Base-by-base conservation (phyloP, 441 rosid species). In the Biscutella laevigata region DNA sequence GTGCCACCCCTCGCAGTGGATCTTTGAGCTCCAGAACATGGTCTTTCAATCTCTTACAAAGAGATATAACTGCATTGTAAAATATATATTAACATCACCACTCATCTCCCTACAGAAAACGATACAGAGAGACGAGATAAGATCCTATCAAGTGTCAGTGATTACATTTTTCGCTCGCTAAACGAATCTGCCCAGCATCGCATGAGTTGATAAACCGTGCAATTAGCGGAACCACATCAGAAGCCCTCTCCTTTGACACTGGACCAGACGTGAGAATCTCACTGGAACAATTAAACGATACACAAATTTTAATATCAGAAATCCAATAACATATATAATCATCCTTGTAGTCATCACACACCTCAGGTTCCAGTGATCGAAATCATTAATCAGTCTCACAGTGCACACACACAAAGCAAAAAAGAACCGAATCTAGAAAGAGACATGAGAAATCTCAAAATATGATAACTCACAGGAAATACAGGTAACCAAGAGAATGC, bases 401-500 rank as follows among this genome's bases (percentile, higher is more conserved):
- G 24, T 30, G 37, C 45, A 12, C 40, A 36, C 20, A 41, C 35
- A 11, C 19, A 0, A 51, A 19, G n/a, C n/a, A 7, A 54, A 7
- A 22, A 22, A 37, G 17, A 45, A 28, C 57, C 52, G 2, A 37
- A 45, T 11, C 58, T 27, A 27, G 5, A 12, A 13, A 49, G 46
- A 15, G 3, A 15, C 26, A 53, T 0, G 3, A 59, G 21, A 44
- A 37, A 14, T 17, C n/a, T 7, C 20, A 17, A 2, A 45, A 17
- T 6, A 40, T 6, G 24, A 37, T 59, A 21, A 72, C 74, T 65
- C 71, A 91, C 98, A 91, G 76, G 64, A 91, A 14, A 72, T 67
- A 88, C 49, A 91, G 82, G 73, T 84, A 92, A 50, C 99, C 97
- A 42, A 92, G 92, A 56, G 99, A 88, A 62, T 92, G 97, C 34